Conservation (phyloP, 768 basidiomycete species). For the Leucocoprinus leucothites region DNA sequence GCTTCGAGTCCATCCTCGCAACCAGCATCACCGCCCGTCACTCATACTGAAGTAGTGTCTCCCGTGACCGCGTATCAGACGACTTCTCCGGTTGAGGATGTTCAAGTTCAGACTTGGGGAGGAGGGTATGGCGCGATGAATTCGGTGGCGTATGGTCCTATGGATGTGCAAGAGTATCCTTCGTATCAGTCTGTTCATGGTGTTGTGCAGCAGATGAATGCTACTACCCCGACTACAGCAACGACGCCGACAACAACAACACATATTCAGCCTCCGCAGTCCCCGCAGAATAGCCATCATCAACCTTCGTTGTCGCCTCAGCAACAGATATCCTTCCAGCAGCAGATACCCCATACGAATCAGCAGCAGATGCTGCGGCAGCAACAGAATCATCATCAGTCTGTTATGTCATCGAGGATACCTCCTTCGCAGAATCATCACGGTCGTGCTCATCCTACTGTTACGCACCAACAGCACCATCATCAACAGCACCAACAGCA, state of each 20-base stretch:
- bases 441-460: background rate
- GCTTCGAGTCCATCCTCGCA: constrained; percentile 42
- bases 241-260: constrained; percentile 8
- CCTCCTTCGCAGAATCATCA: background rate
- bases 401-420: background rate
- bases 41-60: constrained; percentile 11
- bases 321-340: constrained; percentile 14
- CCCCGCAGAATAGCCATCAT: constrained; percentile 9
- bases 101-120: constrained; percentile 23
- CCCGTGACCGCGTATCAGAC: constrained; percentile 13
- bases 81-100: constrained; percentile 1
- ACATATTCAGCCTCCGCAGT: background rate
- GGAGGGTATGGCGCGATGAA: constrained; percentile 22
- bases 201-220: constrained; percentile 5
- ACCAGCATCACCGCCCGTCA: constrained; percentile 41
- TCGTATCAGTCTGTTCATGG: constrained; percentile 11
- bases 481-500: background rate
- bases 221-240: constrained; percentile 13
- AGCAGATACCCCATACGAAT: background rate
- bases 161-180: constrained; percentile 16
- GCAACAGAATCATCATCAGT: too few relatives aligned
- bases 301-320: constrained; percentile 12
- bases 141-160: constrained; percentile 13
- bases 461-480: too few relatives aligned
- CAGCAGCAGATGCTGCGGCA: background rate